Evolutionary conservation across 2,329 filamentous ascomycete genomes (phyloP), one percentile per base, ranked within the genome.

Genomic region (Cucurbitaria berberidis): DNA sequence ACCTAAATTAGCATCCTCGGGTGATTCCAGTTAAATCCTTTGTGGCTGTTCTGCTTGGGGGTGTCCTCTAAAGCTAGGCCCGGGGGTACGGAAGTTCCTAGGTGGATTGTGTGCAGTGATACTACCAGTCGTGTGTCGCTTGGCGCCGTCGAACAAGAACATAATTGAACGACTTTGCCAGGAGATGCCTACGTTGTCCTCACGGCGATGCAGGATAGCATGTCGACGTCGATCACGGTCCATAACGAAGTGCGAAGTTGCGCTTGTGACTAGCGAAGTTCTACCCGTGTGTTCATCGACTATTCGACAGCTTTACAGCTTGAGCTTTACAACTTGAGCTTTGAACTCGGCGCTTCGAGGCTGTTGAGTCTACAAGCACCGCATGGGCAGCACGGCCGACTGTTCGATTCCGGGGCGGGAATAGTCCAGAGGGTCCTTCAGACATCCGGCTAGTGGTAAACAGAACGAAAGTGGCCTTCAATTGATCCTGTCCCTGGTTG

Each of bases 291-390:
- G 44, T 59, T 63, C 59, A 68, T 61, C 62, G 61, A 60, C 55
- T 55, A 56, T 61, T 65, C 59, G 63, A 63, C 53, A 66, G 63
- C 67, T 63, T 57, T 57, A 50, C 55, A 53, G 60, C 55, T 59
- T 56, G 57, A 67, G 62, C 64, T 61, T 60, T 57, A 50, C 55
- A 53, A 61, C 55, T 59, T 56, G 57, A 67, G 62, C 64, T 61
- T 60, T 62, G 64, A 68, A 53, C 41, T 64, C 63, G 66, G 60
- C 43, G 53, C 52, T 60, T 62, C 47, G 56, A 57, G 30, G 41
- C 53, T 62, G 64, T 64, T 62, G 64, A 62, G 40, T 64, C 64
- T 72, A 72, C 56, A 60, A 61, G 55, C 62, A 63, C 64, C 52
- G 64, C 61, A 47, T 48, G 62, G 59, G 61, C 67, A 67, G 60